These are phyloP conservation scores for Paspalum vaginatum DNA, from an alignment of 176 grass and related monocot genomes.

Conservation along the genomic window DNA sequence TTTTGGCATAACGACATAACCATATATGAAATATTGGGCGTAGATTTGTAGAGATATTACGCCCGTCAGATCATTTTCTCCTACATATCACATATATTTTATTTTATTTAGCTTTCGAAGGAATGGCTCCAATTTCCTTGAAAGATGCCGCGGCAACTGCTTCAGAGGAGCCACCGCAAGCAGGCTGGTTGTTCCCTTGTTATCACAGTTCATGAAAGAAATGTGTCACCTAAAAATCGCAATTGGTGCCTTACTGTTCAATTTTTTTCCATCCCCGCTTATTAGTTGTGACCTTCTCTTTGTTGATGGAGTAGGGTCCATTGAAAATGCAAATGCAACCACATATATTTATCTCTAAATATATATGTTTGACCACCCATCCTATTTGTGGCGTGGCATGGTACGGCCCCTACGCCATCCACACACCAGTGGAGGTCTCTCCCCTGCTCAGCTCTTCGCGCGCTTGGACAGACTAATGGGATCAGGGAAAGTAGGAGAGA, in stretches of 20 bases:
- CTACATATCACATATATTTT: conserved; percentile 8
- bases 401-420: too few relatives aligned
- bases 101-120: neutral
- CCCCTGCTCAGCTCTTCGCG: too few relatives aligned
- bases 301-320: conserved; percentile 21
- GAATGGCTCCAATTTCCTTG: conserved; percentile 1
- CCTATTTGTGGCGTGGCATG: too few relatives aligned
- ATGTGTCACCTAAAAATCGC: neutral
- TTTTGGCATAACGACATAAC: neutral
- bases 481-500: too few relatives aligned
- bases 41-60: neutral
- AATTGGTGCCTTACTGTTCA: conserved; percentile 15
- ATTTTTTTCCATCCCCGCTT: neutral
- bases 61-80: neutral
- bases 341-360: neutral
- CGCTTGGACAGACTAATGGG: too few relatives aligned
- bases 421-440: too few relatives aligned
- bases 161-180: neutral
- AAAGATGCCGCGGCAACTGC: neutral
- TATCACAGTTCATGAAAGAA: conserved; percentile 15
- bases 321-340: neutral
- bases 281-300: neutral
- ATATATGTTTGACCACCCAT: neutral
- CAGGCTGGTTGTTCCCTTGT: neutral
- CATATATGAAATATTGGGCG: neutral